Base-by-base conservation (phyloP, 1,284 basidiomycete species). In the Tilletia caries region DNA sequence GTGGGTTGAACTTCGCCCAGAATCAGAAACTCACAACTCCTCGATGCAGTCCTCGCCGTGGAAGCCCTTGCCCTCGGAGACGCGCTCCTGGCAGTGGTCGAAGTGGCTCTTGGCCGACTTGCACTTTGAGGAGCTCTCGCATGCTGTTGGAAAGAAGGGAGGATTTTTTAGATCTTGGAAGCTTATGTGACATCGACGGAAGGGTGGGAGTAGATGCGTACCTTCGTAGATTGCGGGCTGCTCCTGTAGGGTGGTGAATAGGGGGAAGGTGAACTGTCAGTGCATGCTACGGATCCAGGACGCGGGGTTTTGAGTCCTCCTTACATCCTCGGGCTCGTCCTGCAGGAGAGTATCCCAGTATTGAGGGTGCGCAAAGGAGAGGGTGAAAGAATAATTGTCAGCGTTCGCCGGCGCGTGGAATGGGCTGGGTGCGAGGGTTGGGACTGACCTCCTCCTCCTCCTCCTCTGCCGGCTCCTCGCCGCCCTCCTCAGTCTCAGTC, bases 41-140 rank as follows among this genome's bases (percentile, higher is more conserved):
- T 83, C 81, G 60, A 81, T 77, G 75, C 81, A 83, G 76, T 80
- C 79, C 69, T 83, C 81, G 48, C 73, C 74, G 65, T 79, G 74
- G 72, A 77, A 81, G 58, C 78, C 80, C 70, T 82, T 78, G 71
- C 81, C 81, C 52, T 74, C 76, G 25, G 73, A 71, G 33, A 83
- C 80, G 18, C 81, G 78, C 73, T 78, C 75, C 70, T 77, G 67
- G 77, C 81, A 83, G 65, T 82, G 79, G 60, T 82, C 79, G 67
- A 83, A 83, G 79, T 83, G 81, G 73, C 81, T 79, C 76, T 79
- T 80, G 64, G 75, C 72, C 18, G 76, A 68, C 54, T 75, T 75
- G 69, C 81, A 83, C 27, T 72, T 69, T 50, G 81, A 74, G 34
- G 81, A 82, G 71, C 80, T 79, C 68, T 82, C 77, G 75, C 81